These are phyloP conservation scores for Morella rubra DNA, from an alignment of 306 rosid genomes.

Conservation along the genomic window DNA sequence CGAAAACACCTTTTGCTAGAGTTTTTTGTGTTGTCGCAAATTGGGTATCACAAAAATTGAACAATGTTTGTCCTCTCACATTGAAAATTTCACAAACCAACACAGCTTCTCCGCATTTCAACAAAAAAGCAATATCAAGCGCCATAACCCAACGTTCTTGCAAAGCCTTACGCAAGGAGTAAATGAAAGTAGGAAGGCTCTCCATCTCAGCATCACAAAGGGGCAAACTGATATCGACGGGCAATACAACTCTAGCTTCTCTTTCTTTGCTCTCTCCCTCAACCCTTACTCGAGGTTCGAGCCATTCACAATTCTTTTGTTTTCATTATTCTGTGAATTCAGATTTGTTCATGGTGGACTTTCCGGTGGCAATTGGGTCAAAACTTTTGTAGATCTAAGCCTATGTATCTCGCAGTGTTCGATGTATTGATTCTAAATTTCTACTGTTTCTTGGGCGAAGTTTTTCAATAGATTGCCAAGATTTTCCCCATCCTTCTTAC, in stretches of 20 bases:
- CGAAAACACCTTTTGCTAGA: too few relatives aligned
- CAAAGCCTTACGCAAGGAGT: background rate
- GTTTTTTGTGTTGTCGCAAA: too few relatives aligned
- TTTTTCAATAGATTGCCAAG: background rate
- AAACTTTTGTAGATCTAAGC: background rate
- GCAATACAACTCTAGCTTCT: slow-evolving; percentile 59
- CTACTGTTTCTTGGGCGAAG: background rate
- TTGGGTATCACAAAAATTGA: too few relatives aligned
- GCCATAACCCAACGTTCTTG: background rate
- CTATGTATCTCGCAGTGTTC: slow-evolving; percentile 1
- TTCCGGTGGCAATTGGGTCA: background rate
- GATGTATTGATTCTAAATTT: slow-evolving; percentile 3
- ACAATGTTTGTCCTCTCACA: too few relatives aligned
- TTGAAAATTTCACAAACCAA: too few relatives aligned
- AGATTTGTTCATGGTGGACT: background rate
- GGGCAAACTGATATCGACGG: slow-evolving; percentile 75
- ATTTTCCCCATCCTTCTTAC: background rate
- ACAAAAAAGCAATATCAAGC: background rate
- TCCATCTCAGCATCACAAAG: slow-evolving; percentile 76
- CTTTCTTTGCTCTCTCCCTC: slow-evolving; percentile 52
- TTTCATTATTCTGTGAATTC: background rate
- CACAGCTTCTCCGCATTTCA: background rate
- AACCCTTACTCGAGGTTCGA: slow-evolving; percentile 66
- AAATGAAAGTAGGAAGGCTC: slow-evolving; percentile 77
- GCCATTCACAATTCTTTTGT: background rate